A percentile compares a stretch with the other conserved stretches of the same genome.
Evolutionary conservation across 1,139 yeast species (phyloP).

Genomic region (Taphrina deformans): DNA sequence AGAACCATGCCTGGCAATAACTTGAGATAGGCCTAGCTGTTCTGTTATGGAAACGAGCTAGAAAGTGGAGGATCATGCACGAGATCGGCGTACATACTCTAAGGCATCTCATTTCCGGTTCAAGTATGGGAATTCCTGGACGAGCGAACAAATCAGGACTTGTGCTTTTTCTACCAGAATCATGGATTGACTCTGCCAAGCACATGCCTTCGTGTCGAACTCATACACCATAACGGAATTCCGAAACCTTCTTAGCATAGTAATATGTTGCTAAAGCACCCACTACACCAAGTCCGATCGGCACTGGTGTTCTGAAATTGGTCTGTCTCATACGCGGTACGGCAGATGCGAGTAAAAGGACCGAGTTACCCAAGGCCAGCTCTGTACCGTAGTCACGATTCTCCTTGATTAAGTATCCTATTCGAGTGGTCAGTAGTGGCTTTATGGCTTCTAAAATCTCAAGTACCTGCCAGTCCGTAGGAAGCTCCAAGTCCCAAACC

Average conservation of each 20-base stretch:
- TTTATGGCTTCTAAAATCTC: too few relatives aligned
- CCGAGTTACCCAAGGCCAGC: conserved; percentile 71
- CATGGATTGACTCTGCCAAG: too few relatives aligned
- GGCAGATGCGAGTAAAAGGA: conserved; percentile 67
- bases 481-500: conserved; percentile 69
- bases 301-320: conserved; percentile 70
- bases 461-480: conserved; percentile 72
- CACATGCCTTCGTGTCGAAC: too few relatives aligned
- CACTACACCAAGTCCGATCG: conserved; percentile 61
- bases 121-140: too few relatives aligned
- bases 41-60: not conserved
- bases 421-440: conserved; percentile 42
- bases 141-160: too few relatives aligned
- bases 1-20: too few relatives aligned
- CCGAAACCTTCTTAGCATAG: conserved; percentile 69
- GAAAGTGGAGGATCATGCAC: not conserved
- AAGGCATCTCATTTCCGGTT: not conserved
- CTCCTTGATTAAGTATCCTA: conserved; percentile 56
- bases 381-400: conserved; percentile 81
- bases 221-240: conserved; percentile 52
- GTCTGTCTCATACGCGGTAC: conserved; percentile 58
- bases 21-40: not conserved
- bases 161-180: too few relatives aligned
- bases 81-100: not conserved
- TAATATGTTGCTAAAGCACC: conserved; percentile 69